Evolutionary conservation across 768 basidiomycete species (phyloP).

Genomic region (Auricularia sp.): DNA sequence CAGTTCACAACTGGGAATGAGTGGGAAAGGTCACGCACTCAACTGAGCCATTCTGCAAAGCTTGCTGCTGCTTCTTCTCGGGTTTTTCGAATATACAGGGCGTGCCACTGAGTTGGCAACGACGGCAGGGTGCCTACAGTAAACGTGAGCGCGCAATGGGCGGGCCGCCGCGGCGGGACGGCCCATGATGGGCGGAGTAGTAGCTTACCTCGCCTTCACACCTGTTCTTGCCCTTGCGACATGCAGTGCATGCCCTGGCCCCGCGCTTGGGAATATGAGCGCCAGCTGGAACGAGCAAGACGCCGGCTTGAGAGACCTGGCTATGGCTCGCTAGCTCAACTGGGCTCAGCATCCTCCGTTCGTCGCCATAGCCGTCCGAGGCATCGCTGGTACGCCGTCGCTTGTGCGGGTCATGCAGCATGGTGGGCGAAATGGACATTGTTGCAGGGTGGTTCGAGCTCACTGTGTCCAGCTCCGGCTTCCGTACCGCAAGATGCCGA

Average conservation of each 20-base stretch:
- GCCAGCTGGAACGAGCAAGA: not conserved
- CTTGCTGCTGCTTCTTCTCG: constrained; percentile 61
- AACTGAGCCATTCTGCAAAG: constrained; percentile 51
- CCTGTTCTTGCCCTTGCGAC: constrained; percentile 86
- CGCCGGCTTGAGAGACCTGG: not conserved
- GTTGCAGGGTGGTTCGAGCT: not conserved
- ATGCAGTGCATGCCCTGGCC: constrained; percentile 80
- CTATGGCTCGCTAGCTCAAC: not conserved
- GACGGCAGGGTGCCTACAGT: constrained; percentile 77
- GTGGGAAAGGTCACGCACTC: constrained; percentile 42
- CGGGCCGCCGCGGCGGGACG: constrained; percentile 10
- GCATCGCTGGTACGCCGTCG: constrained; percentile 7
- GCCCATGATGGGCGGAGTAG: not conserved
- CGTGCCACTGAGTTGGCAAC: constrained; percentile 73
- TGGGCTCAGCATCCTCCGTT: not conserved
- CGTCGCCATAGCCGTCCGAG: constrained; percentile 1
- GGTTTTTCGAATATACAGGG: constrained; percentile 85
- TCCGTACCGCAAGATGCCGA: not conserved
- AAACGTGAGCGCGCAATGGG: constrained; percentile 40
- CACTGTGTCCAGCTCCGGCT: not conserved
- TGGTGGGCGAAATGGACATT: constrained; percentile 2
- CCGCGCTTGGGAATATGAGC: constrained; percentile 82
- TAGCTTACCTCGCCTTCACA: constrained; percentile 76
- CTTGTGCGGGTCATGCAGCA: constrained; percentile 6
- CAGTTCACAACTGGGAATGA: not conserved